Conservation (phyloP, 2,329 filamentous ascomycete genomes). For the Fusarium sacchari region DNA sequence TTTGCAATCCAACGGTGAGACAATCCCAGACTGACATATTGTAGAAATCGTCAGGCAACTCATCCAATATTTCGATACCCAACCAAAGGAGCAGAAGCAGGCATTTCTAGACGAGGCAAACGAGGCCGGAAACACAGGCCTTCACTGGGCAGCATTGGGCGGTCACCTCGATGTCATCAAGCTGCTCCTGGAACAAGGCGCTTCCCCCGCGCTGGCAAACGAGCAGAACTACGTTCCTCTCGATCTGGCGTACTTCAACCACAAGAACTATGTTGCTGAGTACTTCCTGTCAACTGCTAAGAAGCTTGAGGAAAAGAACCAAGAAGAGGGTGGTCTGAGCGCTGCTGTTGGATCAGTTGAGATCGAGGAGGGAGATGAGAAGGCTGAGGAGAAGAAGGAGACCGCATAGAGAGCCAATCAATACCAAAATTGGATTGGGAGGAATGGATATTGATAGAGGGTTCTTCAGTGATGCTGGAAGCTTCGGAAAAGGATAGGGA, state of each 20-base stretch:
- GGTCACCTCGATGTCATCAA: conserved; percentile 86
- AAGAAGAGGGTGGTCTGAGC: conserved; percentile 55
- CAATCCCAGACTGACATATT: conserved; percentile 2
- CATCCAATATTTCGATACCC: conserved; percentile 54
- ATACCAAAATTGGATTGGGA: not conserved
- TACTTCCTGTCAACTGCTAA: conserved; percentile 64
- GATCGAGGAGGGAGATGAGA: conserved; percentile 48
- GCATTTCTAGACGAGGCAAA: conserved; percentile 76
- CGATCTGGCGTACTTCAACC: conserved; percentile 77
- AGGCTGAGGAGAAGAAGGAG: conserved; percentile 38
- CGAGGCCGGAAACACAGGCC: conserved; percentile 84
- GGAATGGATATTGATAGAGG: not conserved
- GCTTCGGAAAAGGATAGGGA: not conserved
- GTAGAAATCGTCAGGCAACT: conserved; percentile 58
- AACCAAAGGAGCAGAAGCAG: conserved; percentile 54
- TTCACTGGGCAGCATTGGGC: conserved; percentile 94
- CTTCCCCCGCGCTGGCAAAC: conserved; percentile 82
- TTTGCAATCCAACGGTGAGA: accelerated
- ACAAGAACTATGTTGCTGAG: conserved; percentile 72
- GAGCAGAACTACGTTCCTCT: conserved; percentile 84
- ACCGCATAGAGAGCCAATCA: not conserved
- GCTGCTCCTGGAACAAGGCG: conserved; percentile 78
- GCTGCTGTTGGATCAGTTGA: conserved; percentile 52
- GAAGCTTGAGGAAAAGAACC: conserved; percentile 60
- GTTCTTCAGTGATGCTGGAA: not conserved